Evolutionary conservation across 1,284 basidiomycete species (phyloP).

Genomic region (Cryptococcus wingfieldii): DNA sequence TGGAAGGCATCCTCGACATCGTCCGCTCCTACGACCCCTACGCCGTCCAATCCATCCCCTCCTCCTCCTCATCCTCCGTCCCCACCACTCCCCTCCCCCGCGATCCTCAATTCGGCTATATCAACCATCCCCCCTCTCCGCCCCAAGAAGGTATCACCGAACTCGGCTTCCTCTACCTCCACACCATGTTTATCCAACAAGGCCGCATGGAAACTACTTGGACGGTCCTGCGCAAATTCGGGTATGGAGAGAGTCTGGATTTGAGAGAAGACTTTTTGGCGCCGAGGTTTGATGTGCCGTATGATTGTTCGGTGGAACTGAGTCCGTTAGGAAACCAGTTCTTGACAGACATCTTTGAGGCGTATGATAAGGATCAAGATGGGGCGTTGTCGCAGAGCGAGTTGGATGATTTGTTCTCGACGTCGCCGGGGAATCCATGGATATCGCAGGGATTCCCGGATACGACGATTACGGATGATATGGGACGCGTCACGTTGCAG

Average conservation of each 20-base stretch:
- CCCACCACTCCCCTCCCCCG: conserved; percentile 29
- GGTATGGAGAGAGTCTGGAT: conserved; percentile 89
- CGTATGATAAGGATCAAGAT: conserved; percentile 97
- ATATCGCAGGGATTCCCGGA: conserved; percentile 77
- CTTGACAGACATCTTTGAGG: conserved; percentile 94
- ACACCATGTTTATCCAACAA: conserved; percentile 95
- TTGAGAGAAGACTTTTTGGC: conserved; percentile 72
- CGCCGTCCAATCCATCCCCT: conserved; percentile 41
- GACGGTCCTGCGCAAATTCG: conserved; percentile 92
- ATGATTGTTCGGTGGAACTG: conserved; percentile 91
- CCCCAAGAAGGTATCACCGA: conserved; percentile 71
- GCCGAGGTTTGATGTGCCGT: conserved; percentile 78
- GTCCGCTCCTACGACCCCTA: conserved; percentile 64
- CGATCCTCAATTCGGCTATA: conserved; percentile 14
- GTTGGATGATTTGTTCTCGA: conserved; percentile 82
- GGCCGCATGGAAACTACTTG: conserved; percentile 96
- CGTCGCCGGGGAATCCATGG: conserved; percentile 94
- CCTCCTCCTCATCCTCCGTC: conserved; percentile 15
- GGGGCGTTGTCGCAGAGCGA: conserved; percentile 84
- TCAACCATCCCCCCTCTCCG: conserved; percentile 25
- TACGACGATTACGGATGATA: conserved; percentile 83
- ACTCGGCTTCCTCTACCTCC: conserved; percentile 87
- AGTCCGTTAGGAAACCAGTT: conserved; percentile 92
- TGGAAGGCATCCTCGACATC: conserved; percentile 85
- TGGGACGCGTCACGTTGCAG: conserved; percentile 86